A percentile compares a stretch with the other conserved stretches of the same genome.
These are phyloP conservation scores for Monilinia polystroma DNA, from an alignment of 2,329 filamentous ascomycete species.

Conservation along the genomic window DNA sequence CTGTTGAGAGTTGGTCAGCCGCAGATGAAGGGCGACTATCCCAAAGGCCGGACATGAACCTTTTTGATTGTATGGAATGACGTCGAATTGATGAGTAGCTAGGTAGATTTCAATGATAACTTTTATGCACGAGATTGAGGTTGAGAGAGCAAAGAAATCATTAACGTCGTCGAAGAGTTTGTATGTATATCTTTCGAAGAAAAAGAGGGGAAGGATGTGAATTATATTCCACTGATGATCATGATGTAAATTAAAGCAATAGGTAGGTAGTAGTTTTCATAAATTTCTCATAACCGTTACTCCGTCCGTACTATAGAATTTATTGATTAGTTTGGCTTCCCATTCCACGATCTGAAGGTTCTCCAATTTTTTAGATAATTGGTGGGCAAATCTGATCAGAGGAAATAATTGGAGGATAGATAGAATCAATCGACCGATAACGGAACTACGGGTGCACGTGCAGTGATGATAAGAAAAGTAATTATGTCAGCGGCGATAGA, in stretches of 20 bases:
- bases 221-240: not conserved
- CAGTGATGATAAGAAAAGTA: conserved; percentile 15
- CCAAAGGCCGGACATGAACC: conserved; percentile 34
- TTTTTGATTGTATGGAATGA: conserved; percentile 22
- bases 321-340: not conserved
- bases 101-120: not conserved
- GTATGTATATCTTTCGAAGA: not conserved
- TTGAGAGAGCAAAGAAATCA: not conserved
- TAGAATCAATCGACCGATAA: not conserved
- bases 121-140: not conserved
- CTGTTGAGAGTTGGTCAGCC: conserved; percentile 31
- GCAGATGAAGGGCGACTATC: conserved; percentile 26
- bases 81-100: conserved; percentile 12
- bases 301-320: not conserved
- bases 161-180: not conserved
- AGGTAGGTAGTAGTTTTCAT: no score
- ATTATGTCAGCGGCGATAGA: conserved; percentile 27
- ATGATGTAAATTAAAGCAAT: not conserved
- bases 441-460: conserved; percentile 5
- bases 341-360: conserved; percentile 4
- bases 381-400: not conserved
- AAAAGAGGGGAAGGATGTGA: not conserved
- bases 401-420: not conserved
- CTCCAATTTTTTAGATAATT: not conserved
- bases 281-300: no score